Percentiles rank a stretch among this genome's conserved stretches.
Conservation (phyloP, 495 filamentous ascomycete species). For the Hypomontagnella monticulosa region DNA sequence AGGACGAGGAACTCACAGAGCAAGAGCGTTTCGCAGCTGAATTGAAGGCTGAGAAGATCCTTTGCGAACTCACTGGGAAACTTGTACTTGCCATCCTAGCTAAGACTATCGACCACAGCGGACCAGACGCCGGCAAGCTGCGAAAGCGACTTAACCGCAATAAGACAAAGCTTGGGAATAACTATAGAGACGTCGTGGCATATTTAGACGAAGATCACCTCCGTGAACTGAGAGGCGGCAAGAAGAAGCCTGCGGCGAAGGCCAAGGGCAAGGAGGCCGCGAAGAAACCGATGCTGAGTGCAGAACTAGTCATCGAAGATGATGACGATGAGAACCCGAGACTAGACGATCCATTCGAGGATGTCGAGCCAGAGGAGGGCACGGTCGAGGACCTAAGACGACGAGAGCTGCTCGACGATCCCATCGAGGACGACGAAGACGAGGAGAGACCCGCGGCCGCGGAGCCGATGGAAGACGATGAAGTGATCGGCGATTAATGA, state of each 20-base stretch:
- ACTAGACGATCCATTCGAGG: slow-evolving; percentile 58
- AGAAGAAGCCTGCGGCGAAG: slow-evolving; percentile 54
- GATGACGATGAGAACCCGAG: slow-evolving; percentile 59
- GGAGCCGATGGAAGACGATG: slow-evolving; percentile 67
- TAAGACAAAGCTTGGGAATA: slow-evolving; percentile 70
- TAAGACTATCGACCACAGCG: slow-evolving; percentile 72
- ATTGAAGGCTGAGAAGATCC: slow-evolving; percentile 78
- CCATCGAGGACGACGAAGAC: slow-evolving; percentile 60
- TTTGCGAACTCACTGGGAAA: slow-evolving; percentile 86
- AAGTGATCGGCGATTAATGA: slow-evolving; percentile 74
- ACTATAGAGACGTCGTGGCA: slow-evolving; percentile 79
- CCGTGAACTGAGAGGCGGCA: slow-evolving; percentile 48
- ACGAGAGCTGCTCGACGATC: slow-evolving; percentile 67
- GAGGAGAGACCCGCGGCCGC: slow-evolving; percentile 49
- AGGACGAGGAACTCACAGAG: slow-evolving; percentile 63
- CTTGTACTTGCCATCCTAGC: slow-evolving; percentile 81
- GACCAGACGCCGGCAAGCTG: slow-evolving; percentile 66
- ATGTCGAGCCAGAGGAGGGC: slow-evolving; percentile 60
- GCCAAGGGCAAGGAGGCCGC: slow-evolving; percentile 59
- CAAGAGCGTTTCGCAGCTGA: slow-evolving; percentile 66
- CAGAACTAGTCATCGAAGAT: slow-evolving; percentile 58
- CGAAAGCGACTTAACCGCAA: slow-evolving; percentile 73
- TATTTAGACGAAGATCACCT: slow-evolving; percentile 72
- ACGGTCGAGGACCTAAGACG: slow-evolving; percentile 69
- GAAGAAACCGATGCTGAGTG: slow-evolving; percentile 54